A percentile compares a stretch with the other conserved stretches of the same genome.
Conservation (phyloP, 2,329 filamentous ascomycete genomes). For the Teratosphaeria gauchensis region DNA sequence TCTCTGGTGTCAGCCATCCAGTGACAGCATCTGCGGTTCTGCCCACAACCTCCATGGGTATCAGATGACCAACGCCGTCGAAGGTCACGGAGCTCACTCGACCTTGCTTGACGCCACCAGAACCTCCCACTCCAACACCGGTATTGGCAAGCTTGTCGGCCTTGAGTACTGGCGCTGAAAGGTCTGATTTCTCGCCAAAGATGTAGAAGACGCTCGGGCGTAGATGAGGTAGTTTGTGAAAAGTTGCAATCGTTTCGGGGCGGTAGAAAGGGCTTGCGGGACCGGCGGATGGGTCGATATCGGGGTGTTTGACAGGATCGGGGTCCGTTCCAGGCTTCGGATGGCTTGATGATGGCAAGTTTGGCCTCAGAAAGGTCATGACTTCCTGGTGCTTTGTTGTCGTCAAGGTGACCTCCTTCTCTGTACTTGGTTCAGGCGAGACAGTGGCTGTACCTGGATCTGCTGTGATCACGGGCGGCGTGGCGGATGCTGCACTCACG, state of each 20-base stretch:
- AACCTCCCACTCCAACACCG: conserved; percentile 57
- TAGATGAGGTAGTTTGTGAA: conserved; percentile 48
- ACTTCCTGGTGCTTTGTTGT: conserved; percentile 87
- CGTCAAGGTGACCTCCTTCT: conserved; percentile 55
- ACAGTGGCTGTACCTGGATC: conserved; percentile 16
- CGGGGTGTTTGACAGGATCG: conserved; percentile 34
- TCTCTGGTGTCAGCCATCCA: conserved; percentile 28
- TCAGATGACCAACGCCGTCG: conserved; percentile 61
- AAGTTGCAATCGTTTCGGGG: conserved; percentile 50
- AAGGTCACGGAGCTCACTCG: conserved; percentile 58
- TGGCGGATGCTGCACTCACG: conserved; percentile 10
- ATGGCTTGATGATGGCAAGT: conserved; percentile 29
- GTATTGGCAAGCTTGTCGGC: conserved; percentile 55
- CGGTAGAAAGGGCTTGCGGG: conserved; percentile 51
- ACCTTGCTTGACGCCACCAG: conserved; percentile 53
- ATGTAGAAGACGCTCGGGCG: conserved; percentile 60
- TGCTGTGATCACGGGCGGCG: conserved; percentile 17
- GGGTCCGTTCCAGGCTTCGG: conserved; percentile 22
- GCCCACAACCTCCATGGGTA: conserved; percentile 69
- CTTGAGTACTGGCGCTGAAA: conserved; percentile 44
- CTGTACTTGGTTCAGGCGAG: conserved; percentile 11
- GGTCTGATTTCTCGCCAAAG: conserved; percentile 51
- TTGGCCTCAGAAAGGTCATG: conserved; percentile 62
- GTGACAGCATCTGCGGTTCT: conserved; percentile 50
- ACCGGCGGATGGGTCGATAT: conserved; percentile 31